phyloP scores from a whole-genome alignment of 176 grass and related monocot genomes.

The Eragrostis nindensis region DNA sequence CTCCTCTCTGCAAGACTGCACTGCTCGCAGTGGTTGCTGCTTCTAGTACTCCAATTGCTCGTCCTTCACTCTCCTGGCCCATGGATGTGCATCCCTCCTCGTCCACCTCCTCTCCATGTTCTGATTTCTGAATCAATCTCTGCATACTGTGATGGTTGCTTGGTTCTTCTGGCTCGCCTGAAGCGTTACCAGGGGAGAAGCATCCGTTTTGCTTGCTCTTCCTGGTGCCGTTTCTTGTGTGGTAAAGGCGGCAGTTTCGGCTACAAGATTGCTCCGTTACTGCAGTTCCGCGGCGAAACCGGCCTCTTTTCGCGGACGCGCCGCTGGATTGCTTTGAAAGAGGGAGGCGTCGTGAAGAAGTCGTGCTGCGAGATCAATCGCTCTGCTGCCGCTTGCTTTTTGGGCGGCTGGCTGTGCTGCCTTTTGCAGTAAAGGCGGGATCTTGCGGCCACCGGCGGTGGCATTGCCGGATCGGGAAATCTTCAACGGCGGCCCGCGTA shows the following conservation, averaged over 20 bases:
- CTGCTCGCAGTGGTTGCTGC: constrained; percentile 30
- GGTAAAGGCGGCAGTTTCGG: constrained; percentile 14
- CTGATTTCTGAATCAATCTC: background rate
- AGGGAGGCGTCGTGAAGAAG: constrained; percentile 26
- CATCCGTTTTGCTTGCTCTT: constrained; percentile 11
- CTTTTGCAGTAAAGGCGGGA: constrained; percentile 46
- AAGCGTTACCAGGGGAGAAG: constrained; percentile 2
- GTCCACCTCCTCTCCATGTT: background rate
- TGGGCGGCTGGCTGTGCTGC: constrained; percentile 33
- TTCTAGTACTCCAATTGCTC: constrained; percentile 19
- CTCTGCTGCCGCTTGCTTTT: constrained; percentile 21
- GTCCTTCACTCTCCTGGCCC: constrained; percentile 14
- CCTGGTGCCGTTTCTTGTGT: background rate
- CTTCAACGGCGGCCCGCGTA: background rate
- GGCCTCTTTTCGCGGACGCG: background rate
- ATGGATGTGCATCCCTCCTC: constrained; percentile 3
- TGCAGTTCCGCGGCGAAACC: constrained; percentile 20
- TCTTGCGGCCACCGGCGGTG: constrained; percentile 34
- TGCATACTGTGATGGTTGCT: background rate
- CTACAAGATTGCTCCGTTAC: constrained; percentile 10
- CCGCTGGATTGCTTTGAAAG: constrained; percentile 27
- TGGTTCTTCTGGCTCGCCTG: constrained; percentile 5
- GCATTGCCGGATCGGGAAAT: constrained; percentile 46
- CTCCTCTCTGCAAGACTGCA: constrained; percentile 24
- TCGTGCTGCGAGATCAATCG: constrained; percentile 33